Percentiles rank a stretch among this genome's conserved stretches.
These are phyloP conservation scores for Saccharomyces hybrid DNA, from an alignment of 1,139 yeast species.

Conservation along the genomic window DNA sequence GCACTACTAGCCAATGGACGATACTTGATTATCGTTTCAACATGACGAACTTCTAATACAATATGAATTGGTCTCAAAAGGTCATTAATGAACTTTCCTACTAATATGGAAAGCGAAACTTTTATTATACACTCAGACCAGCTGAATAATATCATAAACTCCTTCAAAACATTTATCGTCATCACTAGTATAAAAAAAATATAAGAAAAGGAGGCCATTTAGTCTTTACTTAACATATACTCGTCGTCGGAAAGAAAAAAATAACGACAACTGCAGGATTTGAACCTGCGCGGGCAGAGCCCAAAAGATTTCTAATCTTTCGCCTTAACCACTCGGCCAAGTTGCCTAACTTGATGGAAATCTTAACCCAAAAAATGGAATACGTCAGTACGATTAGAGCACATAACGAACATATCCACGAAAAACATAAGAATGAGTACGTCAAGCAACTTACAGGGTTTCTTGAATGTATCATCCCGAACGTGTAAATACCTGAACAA, in stretches of 20 bases:
- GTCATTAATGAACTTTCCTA: too few species aligned
- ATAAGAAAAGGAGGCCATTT: neutral
- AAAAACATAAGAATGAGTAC: too few species aligned
- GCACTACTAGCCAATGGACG: too few species aligned
- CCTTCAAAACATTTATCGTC: neutral
- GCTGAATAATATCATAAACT: neutral
- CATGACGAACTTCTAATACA: too few species aligned
- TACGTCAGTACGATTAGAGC: too few species aligned
- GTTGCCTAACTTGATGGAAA: conserved; percentile 30
- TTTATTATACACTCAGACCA: neutral
- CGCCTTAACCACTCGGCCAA: conserved; percentile 52
- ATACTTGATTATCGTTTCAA: too few species aligned
- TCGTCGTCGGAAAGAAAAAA: conserved; percentile 4
- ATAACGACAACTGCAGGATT: conserved; percentile 34
- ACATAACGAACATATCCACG: too few species aligned
- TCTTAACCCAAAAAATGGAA: too few species aligned
- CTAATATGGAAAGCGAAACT: neutral
- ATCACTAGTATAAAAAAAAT: neutral
- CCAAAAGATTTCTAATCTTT: conserved; percentile 48
- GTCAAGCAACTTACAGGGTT: too few species aligned
- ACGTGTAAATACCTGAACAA: too few species aligned
- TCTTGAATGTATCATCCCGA: too few species aligned
- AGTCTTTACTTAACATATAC: neutral
- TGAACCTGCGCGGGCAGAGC: conserved; percentile 38
- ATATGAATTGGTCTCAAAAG: too few species aligned